Evolutionary conservation across 2,329 filamentous ascomycete genomes (phyloP), one percentile per base, ranked within the genome.

Genomic region (Fusarium guadeloupense): DNA sequence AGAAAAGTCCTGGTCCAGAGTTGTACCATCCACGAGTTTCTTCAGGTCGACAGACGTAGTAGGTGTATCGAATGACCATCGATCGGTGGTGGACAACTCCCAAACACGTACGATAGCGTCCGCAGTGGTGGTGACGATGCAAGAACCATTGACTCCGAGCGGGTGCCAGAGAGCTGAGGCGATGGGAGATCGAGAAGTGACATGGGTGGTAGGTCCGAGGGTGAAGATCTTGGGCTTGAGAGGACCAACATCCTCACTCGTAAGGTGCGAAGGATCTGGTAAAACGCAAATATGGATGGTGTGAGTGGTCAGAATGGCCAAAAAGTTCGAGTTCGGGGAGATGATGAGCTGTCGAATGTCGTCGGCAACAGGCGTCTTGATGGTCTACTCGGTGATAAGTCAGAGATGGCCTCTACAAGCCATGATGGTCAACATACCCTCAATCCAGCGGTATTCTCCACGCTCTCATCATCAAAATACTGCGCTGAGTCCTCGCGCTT

Each of bases 151-250:
- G 10, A 94, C 88, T 2, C 93, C 93, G 1, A 98, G 81, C 1
- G 95, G 95, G 77, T 99, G 95, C 94, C 95, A 99, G 54, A 97
- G 70, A 5, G 89, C 90, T 2, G 92, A 92, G 19, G 89, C 88
- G 52, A 99, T 83, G 2, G 91, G 86, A 8, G 92, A 86, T 64
- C 93, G 89, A 40, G 94, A 92, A 43, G 93, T 89, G 42, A 97
- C 92, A 75, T 98, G 94, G 4, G 90, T 93, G 4, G 92, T 96
- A 25, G 93, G 93, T 2, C 94, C 94, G n/a, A 98, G 82, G 17
- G 94, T 94, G 77, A 92, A 96, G 47, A 92, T 92, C 75, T 92
- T 96, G 25, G 93, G 83, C 71, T 91, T 91, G 69, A 97, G 82
- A 6, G 89, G 86, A 9, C 84, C 82, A 40, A 77, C 80, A 69